These are phyloP conservation scores for Mucor indicus DNA, from an alignment of 371 early-diverging fungal species.

Conservation along the genomic window DNA sequence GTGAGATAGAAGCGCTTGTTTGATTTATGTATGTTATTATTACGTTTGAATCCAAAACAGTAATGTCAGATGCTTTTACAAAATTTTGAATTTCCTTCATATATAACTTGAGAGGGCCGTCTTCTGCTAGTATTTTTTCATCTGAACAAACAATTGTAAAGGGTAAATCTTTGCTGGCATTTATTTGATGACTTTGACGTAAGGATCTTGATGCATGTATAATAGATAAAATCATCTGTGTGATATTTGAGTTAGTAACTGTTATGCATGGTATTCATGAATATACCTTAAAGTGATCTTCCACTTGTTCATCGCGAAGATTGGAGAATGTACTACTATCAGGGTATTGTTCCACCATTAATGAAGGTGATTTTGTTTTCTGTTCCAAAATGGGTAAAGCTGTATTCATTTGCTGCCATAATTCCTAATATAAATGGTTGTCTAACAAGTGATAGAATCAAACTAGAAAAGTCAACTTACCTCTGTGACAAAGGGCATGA, in stretches of 20 bases:
- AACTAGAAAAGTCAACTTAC: constrained; percentile 50
- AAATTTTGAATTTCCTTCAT: constrained; percentile 42
- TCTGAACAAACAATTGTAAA: constrained; percentile 50
- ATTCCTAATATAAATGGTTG: constrained; percentile 36
- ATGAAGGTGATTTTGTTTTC: constrained; percentile 26
- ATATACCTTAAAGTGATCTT: constrained; percentile 54
- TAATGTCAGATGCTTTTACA: constrained; percentile 40
- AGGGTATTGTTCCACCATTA: constrained; percentile 61
- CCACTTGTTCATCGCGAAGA: constrained; percentile 44
- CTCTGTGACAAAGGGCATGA: constrained; percentile 99
- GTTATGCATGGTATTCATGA: background rate
- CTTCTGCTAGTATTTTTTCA: constrained; percentile 15
- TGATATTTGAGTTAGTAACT: constrained; percentile 1
- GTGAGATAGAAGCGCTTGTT: background rate
- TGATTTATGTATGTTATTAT: background rate
- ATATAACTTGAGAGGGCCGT: constrained; percentile 37
- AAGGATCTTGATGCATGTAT: constrained; percentile 66
- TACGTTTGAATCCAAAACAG: background rate
- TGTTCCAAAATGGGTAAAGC: constrained; percentile 8
- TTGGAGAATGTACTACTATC: constrained; percentile 22
- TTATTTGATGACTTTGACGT: constrained; percentile 61
- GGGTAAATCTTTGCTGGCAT: constrained; percentile 46
- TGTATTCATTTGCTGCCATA: constrained; percentile 56
- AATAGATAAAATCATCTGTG: constrained; percentile 46
- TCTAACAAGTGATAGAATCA: constrained; percentile 3